Evolutionary conservation across 495 filamentous ascomycete species (phyloP).

Genomic region (Tuber microsphaerosporum): DNA sequence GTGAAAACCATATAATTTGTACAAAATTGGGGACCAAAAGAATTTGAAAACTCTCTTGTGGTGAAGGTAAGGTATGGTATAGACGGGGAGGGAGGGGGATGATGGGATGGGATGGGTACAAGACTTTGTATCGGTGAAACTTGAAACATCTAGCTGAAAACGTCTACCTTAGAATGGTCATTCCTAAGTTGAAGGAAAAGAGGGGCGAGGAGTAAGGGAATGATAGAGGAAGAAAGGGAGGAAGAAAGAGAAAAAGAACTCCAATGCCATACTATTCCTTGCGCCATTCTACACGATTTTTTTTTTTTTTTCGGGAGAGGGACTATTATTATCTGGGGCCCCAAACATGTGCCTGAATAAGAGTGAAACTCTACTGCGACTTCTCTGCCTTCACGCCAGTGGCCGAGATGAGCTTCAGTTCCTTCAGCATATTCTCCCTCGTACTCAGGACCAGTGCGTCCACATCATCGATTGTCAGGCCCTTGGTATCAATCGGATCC

Average conservation of each 20-base stretch:
- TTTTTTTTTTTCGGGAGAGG: background rate
- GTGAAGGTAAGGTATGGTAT: background rate
- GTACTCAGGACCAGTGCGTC: constrained; percentile 65
- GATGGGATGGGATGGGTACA: background rate
- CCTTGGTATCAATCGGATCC: constrained; percentile 73
- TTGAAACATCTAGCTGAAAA: background rate
- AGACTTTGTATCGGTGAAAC: background rate
- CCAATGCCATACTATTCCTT: background rate
- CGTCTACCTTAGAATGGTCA: background rate
- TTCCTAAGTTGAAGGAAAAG: background rate
- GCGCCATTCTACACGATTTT: constrained; percentile 10
- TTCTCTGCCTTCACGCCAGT: constrained; percentile 18
- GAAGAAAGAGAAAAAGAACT: background rate
- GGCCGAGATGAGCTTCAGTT: constrained; percentile 53
- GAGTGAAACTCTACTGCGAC: constrained; percentile 2
- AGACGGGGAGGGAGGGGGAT: background rate
- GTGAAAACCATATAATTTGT: background rate
- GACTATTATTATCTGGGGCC: background rate
- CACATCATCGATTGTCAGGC: constrained; percentile 71
- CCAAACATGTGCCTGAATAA: background rate
- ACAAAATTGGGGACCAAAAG: background rate
- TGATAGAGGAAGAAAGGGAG: background rate
- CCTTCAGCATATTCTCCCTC: constrained; percentile 71
- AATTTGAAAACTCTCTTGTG: background rate
- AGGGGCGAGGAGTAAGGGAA: background rate